Percentiles rank a stretch among this genome's conserved stretches.
These are phyloP conservation scores for Apiospora saccharicola DNA, from an alignment of 2,329 filamentous ascomycete species.

Conservation along the genomic window DNA sequence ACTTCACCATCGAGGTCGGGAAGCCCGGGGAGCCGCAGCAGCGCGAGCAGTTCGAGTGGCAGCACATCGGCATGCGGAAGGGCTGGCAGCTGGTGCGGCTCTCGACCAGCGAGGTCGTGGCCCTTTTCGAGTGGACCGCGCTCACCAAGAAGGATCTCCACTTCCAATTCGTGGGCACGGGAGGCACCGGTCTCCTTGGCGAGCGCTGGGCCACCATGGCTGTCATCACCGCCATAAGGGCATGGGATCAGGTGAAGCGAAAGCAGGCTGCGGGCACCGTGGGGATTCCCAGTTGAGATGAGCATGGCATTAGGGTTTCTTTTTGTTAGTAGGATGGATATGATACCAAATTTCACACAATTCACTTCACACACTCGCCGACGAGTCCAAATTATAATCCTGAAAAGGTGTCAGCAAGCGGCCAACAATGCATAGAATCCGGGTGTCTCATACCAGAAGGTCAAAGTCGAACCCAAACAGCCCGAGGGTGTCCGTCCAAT, in stretches of 20 bases:
- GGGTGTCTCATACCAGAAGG: not conserved
- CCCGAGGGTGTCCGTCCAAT: not conserved
- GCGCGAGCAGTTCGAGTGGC: slow-evolving; percentile 54
- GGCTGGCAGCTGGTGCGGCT: slow-evolving; percentile 53
- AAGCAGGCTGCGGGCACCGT: not conserved
- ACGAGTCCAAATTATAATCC: not conserved
- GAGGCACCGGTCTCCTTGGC: slow-evolving; percentile 47
- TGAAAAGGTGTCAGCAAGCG: not conserved
- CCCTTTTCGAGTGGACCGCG: slow-evolving; percentile 43
- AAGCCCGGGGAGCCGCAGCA: slow-evolving; percentile 17
- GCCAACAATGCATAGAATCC: not conserved
- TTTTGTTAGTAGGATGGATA: not conserved
- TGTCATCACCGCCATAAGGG: slow-evolving; percentile 46
- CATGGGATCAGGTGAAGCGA: slow-evolving; percentile 36
- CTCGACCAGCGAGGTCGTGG: slow-evolving; percentile 51
- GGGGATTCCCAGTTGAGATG: not conserved
- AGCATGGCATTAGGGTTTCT: not conserved
- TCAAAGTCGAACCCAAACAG: not conserved
- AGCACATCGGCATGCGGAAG: slow-evolving; percentile 38
- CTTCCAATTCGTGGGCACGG: slow-evolving; percentile 51
- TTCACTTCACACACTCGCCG: not conserved
- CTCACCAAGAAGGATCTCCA: slow-evolving; percentile 44
- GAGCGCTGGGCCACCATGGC: slow-evolving; percentile 53
- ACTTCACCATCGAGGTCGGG: slow-evolving; percentile 46
- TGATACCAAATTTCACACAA: slow-evolving; percentile 10